phyloP scores from a whole-genome alignment of 1,284 basidiomycete genomes.

The Flammula alnicola region DNA sequence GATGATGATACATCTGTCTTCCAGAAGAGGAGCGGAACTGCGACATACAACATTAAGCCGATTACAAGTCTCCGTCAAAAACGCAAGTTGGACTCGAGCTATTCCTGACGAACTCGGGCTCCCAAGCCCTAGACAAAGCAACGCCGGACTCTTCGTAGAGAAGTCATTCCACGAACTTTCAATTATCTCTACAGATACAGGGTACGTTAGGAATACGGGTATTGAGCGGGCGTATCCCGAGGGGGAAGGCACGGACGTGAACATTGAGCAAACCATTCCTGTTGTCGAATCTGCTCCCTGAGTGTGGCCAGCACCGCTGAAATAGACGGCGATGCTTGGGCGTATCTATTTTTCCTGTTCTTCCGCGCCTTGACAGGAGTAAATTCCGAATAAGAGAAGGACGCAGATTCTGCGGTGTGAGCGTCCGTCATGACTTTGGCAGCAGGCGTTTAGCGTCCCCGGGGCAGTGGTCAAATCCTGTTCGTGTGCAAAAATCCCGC shows the following conservation, averaged over 20 bases:
- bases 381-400: conserved; percentile 45
- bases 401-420: conserved; percentile 8
- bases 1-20: background rate
- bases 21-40: conserved; percentile 5
- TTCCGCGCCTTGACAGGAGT: conserved; percentile 44
- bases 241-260: conserved; percentile 37
- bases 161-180: conserved; percentile 21
- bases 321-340: conserved; percentile 28
- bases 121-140: conserved; percentile 72
- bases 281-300: conserved; percentile 40
- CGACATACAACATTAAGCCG: conserved; percentile 60
- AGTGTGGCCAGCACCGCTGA: conserved; percentile 37
- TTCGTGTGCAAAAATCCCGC: too few species aligned
- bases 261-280: conserved; percentile 50
- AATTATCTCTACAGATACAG: conserved; percentile 23
- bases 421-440: conserved; percentile 16
- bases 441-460: conserved; percentile 4
- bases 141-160: conserved; percentile 14
- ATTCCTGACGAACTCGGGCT: conserved; percentile 64
- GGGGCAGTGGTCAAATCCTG: background rate
- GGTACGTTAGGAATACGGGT: conserved; percentile 18
- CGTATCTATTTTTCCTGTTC: conserved; percentile 43
- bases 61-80: conserved; percentile 60
- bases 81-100: conserved; percentile 68
- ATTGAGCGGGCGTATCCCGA: conserved; percentile 14